phyloP scores from a whole-genome alignment of 169 alveolate species.

The Amoebophrya sp. region DNA sequence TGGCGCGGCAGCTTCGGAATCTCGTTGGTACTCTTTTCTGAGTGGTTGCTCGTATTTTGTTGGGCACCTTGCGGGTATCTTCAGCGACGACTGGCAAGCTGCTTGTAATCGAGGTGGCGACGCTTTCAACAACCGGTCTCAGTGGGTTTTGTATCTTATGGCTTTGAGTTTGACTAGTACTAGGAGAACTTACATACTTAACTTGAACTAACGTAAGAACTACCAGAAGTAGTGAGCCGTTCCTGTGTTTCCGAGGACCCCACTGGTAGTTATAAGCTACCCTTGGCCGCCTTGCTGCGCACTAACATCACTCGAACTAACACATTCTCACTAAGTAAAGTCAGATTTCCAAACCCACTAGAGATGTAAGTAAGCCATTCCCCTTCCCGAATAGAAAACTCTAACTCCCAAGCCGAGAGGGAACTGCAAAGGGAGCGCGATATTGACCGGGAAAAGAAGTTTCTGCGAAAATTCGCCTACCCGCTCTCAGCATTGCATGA shows the following conservation, averaged over 20 bases:
- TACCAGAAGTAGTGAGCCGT: too few species aligned
- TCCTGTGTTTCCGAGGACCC: too few species aligned
- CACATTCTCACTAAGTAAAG: too few species aligned
- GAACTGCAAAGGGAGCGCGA: not conserved
- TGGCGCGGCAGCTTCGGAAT: not conserved
- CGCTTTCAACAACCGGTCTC: not conserved
- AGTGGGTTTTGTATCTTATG: not conserved
- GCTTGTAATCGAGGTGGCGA: not conserved
- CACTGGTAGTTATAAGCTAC: too few species aligned
- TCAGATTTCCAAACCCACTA: too few species aligned
- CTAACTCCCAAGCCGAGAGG: slow-evolving; percentile 7
- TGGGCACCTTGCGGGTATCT: not conserved
- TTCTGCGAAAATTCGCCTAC: not conserved
- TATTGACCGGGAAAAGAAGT: not conserved
- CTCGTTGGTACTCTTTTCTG: not conserved
- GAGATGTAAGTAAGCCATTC: too few species aligned
- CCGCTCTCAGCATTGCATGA: not conserved
- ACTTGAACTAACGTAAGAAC: too few species aligned
- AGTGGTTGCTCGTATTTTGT: not conserved
- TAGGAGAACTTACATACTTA: too few species aligned
- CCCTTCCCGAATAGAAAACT: too few species aligned
- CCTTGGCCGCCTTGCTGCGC: too few species aligned
- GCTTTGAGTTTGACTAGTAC: too few species aligned
- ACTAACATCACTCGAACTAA: too few species aligned
- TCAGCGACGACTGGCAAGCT: not conserved